Percentiles rank a stretch among this genome's conserved stretches.
Evolutionary conservation across 2,329 filamentous ascomycete genomes (phyloP).

Genomic region (Colletotrichum sidae): DNA sequence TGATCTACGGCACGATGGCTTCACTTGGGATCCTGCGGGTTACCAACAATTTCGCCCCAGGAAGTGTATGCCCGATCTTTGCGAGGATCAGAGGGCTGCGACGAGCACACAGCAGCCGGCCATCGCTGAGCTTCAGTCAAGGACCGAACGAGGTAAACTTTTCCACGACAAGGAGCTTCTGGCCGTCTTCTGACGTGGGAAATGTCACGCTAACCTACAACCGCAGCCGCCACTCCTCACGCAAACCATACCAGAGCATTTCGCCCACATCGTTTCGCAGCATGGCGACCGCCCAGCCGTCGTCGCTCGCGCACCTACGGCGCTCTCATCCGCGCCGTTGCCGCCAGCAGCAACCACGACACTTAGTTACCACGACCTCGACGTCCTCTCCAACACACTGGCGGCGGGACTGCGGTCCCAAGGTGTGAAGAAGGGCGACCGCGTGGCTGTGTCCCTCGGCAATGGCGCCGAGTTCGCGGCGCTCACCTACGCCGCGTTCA

Average conservation of each 20-base stretch:
- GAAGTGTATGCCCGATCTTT: too few species aligned
- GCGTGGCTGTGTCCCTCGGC: conserved; percentile 87
- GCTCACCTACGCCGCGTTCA: conserved; percentile 90
- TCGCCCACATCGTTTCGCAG: conserved; percentile 71
- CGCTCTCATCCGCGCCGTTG: conserved; percentile 59
- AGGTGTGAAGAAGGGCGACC: conserved; percentile 83
- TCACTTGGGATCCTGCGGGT: too few species aligned
- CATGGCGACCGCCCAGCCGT: conserved; percentile 74
- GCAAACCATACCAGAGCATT: conserved; percentile 79
- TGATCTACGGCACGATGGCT: too few species aligned
- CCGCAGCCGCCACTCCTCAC: conserved; percentile 72
- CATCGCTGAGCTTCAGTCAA: conserved; percentile 15
- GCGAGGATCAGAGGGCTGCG: too few species aligned
- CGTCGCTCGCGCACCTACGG: conserved; percentile 59
- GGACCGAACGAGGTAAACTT: conserved; percentile 18
- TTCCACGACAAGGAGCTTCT: not conserved
- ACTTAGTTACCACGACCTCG: conserved; percentile 81
- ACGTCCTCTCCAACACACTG: conserved; percentile 80
- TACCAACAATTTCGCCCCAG: too few species aligned
- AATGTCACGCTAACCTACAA: not conserved
- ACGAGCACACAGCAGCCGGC: too few species aligned
- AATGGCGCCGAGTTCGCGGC: conserved; percentile 88
- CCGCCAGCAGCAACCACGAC: conserved; percentile 68
- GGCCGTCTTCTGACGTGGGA: not conserved
- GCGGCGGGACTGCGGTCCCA: conserved; percentile 76